Base-by-base conservation (phyloP, 2,329 filamentous ascomycete species). In the Phyllosticta citriasiana region DNA sequence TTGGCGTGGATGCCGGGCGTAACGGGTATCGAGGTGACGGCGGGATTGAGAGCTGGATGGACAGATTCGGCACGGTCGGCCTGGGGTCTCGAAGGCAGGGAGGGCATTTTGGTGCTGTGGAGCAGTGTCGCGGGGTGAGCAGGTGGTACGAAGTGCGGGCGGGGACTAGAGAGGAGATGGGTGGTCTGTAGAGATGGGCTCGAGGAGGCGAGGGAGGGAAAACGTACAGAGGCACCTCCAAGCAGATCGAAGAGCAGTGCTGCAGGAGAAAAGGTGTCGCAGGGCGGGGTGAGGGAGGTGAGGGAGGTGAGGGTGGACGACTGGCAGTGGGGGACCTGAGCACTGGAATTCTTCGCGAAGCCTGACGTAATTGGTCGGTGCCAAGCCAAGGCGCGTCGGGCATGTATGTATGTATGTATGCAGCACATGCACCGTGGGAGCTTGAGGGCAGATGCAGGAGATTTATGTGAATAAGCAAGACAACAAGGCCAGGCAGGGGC, bases 21-120 rank as follows among this genome's bases (percentile, higher is more conserved):
- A 57, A 78, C 76, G 12, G 76, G 76, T 16, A 77, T 70, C 12
- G 66, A 67, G 55, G 71, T 77, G 61, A 75, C 64, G 50, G 68
- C 71, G 22, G 65, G 61, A 22, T 74, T 68, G 30, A 77, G 71
- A 5, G 74, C 75, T 30, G 75, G 76, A 68, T 76, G 73, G 26
- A 69, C 67, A 51, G 68, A 67, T 27, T 65, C 59, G 35, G 65
- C 62, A n/a, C 67, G 65, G 51, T 69, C 69, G 25, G 19, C 22
- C 27, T 59, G 51, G 25, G 62, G 58, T 33, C 62, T 60, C 58
- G 58, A 50, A 33, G 58, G 57, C 52, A 47, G 50, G 47, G 60
- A 50, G 51, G 59, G 10, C 59, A 61, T 61, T 25, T 40, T 26
- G 53, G 58, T 16, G 40, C 50, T 14, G 53, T 12, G 12, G 53